Conservation (phyloP, 805 yeast species). For the Candida xyloterini region DNA sequence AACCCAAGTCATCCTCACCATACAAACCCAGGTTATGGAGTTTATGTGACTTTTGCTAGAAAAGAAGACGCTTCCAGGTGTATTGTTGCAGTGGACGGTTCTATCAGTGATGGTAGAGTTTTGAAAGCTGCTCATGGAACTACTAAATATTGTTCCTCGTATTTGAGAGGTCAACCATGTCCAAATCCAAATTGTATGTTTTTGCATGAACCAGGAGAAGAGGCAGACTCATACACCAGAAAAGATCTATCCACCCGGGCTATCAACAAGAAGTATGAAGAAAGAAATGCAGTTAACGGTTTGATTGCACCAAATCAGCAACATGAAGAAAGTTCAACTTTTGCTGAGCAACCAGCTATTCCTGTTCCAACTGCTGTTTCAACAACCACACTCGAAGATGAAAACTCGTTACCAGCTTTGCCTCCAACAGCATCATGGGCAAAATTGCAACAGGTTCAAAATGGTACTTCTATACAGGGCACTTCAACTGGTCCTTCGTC, state of each 20-base stretch:
- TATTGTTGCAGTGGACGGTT: conserved; percentile 89
- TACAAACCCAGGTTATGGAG: conserved; percentile 80
- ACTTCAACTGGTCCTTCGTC: conserved; percentile 4
- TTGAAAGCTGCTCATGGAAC: conserved; percentile 97
- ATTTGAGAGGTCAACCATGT: conserved; percentile 90
- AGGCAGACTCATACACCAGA: conserved; percentile 93
- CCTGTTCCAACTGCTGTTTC: conserved; percentile 1
- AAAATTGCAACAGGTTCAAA: conserved; percentile 21
- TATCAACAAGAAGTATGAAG: conserved; percentile 50
- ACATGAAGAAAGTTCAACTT: conserved; percentile 1
- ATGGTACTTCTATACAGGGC: conserved; percentile 30
- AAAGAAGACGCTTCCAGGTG: conserved; percentile 96
- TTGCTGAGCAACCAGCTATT: conserved; percentile 14
- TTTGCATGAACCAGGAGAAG: conserved; percentile 98
- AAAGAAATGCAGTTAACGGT: conserved; percentile 36
- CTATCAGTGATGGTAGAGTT: conserved; percentile 85
- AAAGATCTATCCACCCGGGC: conserved; percentile 80
- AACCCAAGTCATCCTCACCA: conserved; percentile 35
- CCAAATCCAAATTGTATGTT: conserved; percentile 99
- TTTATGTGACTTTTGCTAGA: conserved; percentile 87
- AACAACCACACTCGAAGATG: conserved; percentile 16
- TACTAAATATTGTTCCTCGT: conserved; percentile 96
- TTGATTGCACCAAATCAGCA: conserved; percentile 26
- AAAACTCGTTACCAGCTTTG: conserved; percentile 34
- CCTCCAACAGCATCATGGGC: conserved; percentile 77